Percentiles rank a stretch among this genome's conserved stretches.
Conservation (phyloP, 2,329 filamentous ascomycete genomes). For the Cercospora berteroae region DNA sequence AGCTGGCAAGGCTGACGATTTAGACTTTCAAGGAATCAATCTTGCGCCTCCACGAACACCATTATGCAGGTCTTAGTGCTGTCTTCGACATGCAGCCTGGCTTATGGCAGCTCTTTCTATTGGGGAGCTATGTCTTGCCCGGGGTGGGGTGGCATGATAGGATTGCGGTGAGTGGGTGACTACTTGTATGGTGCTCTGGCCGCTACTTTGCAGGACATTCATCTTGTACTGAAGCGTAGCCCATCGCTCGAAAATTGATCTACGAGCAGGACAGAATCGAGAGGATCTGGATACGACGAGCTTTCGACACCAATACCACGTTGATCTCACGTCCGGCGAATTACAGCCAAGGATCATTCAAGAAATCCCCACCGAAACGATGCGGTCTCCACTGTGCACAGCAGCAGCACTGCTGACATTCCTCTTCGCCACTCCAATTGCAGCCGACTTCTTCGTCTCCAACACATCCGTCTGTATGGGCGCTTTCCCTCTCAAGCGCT, state of each 20-base stretch:
- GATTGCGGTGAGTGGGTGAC: background rate
- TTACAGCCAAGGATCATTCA: background rate
- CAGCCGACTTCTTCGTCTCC: conserved; percentile 27
- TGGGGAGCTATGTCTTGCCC: background rate
- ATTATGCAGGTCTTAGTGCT: conserved; percentile 13
- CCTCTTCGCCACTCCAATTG: conserved; percentile 1
- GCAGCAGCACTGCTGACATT: background rate
- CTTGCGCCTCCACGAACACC: conserved; percentile 13
- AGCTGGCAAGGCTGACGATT: background rate
- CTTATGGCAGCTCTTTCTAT: background rate
- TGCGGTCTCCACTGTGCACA: background rate
- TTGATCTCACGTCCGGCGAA: background rate
- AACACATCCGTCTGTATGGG: conserved; percentile 29
- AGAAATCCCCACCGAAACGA: background rate
- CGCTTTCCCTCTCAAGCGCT: conserved; percentile 18
- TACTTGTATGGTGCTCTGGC: background rate
- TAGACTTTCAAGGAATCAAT: conserved; percentile 1
- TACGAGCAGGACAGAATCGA: background rate
- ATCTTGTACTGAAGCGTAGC: background rate
- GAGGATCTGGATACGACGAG: background rate
- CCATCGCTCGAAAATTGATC: too few relatives aligned
- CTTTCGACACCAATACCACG: background rate
- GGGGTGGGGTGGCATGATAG: background rate
- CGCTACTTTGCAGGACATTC: background rate
- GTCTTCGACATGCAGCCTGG: conserved; percentile 6